A percentile compares a stretch with the other conserved stretches of the same genome.
These are phyloP conservation scores for Cicer arietinum DNA, from an alignment of 306 rosid species.

Conservation along the genomic window DNA sequence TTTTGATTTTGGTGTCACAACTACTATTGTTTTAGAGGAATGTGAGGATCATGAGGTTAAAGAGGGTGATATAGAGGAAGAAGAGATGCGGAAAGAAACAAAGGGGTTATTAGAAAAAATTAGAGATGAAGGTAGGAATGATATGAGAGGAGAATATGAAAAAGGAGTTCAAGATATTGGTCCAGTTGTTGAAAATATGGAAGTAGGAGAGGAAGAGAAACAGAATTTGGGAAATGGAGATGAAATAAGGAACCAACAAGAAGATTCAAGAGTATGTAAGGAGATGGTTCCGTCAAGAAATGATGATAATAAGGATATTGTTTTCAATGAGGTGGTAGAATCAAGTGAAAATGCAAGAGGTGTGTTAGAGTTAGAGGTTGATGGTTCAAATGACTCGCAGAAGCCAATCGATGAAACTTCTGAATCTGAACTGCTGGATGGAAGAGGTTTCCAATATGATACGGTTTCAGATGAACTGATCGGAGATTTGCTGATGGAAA, in stretches of 20 bases:
- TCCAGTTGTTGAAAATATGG: slow-evolving; percentile 18
- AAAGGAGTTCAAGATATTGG: slow-evolving; percentile 25
- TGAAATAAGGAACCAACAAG: slow-evolving; percentile 14
- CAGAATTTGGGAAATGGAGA: neutral
- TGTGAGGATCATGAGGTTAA: slow-evolving; percentile 35
- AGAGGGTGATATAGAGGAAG: slow-evolving; percentile 48
- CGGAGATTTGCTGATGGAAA: slow-evolving; percentile 28
- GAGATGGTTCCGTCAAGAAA: slow-evolving; percentile 34
- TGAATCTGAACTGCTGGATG: slow-evolving; percentile 37
- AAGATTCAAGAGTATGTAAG: neutral
- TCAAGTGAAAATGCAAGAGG: slow-evolving; percentile 22
- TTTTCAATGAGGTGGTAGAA: slow-evolving; percentile 28
- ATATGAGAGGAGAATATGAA: slow-evolving; percentile 25
- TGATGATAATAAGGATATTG: slow-evolving; percentile 7
- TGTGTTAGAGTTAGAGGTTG: slow-evolving; percentile 25
- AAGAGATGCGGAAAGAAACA: slow-evolving; percentile 54
- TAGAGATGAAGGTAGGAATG: slow-evolving; percentile 58
- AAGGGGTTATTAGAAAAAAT: slow-evolving; percentile 53
- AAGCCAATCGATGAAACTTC: slow-evolving; percentile 37
- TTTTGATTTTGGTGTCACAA: slow-evolving; percentile 41
- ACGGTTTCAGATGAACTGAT: slow-evolving; percentile 28
- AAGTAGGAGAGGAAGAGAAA: neutral
- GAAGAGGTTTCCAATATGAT: slow-evolving; percentile 7
- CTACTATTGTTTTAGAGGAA: slow-evolving; percentile 43
- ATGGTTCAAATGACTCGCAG: neutral